These are phyloP conservation scores for Ceratocystis ficicola DNA, from an alignment of 2,329 filamentous ascomycete species.

Conservation along the genomic window DNA sequence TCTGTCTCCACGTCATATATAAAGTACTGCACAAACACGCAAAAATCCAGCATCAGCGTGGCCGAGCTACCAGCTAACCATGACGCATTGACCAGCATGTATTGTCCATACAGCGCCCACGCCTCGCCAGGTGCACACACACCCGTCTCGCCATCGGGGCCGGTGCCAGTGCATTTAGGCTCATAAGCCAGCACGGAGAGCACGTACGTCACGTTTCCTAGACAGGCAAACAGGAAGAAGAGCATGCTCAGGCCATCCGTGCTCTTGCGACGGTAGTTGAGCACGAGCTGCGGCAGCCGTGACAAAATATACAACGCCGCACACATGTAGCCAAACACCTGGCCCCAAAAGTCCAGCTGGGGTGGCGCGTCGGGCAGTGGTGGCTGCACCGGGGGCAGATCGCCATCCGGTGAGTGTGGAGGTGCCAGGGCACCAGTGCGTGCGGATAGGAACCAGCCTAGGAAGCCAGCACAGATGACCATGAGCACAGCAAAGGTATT, in stretches of 20 bases:
- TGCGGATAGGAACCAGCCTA: constrained; percentile 71
- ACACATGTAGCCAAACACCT: constrained; percentile 89
- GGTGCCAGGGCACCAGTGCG: constrained; percentile 24
- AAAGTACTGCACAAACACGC: constrained; percentile 86
- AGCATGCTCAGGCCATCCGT: constrained; percentile 88
- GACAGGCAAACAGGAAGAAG: constrained; percentile 92
- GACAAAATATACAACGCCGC: constrained; percentile 80
- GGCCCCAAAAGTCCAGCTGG: constrained; percentile 63
- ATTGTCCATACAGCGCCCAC: constrained; percentile 55
- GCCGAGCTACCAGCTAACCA: constrained; percentile 87
- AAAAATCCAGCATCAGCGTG: constrained; percentile 71
- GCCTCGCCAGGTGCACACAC: constrained; percentile 56
- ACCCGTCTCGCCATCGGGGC: constrained; percentile 26
- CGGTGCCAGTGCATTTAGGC: constrained; percentile 44
- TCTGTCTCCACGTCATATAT: constrained; percentile 51
- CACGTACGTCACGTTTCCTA: constrained; percentile 90
- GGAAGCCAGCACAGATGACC: constrained; percentile 68
- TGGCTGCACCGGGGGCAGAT: constrained; percentile 31
- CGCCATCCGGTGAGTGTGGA: constrained; percentile 24
- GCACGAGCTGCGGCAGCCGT: constrained; percentile 74
- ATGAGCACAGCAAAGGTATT: constrained; percentile 66
- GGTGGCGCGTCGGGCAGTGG: constrained; percentile 29
- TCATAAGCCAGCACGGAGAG: constrained; percentile 85
- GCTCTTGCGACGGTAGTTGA: constrained; percentile 85
- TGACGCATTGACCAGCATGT: constrained; percentile 79